A percentile compares a stretch with the other conserved stretches of the same genome.
Conservation (phyloP, 2,329 filamentous ascomycete genomes). For the Xylariaceae sp. region DNA sequence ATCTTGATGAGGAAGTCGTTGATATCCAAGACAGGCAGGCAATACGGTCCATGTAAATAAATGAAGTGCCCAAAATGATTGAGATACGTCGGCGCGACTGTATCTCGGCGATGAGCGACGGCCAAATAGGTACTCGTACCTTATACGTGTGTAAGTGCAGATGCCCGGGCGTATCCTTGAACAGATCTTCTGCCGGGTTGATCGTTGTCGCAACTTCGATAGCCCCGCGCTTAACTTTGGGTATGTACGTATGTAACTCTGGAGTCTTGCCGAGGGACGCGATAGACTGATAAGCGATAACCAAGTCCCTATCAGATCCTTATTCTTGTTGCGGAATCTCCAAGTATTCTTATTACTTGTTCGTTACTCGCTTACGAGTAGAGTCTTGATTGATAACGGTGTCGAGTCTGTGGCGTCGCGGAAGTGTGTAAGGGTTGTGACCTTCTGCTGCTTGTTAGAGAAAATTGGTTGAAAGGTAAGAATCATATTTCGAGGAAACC, state of each 20-base stretch:
- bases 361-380: too few relatives aligned
- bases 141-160: too few relatives aligned
- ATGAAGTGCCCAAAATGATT: neutral
- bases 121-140: neutral
- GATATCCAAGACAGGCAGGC: constrained; percentile 23
- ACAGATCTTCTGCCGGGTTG: constrained; percentile 24
- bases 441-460: neutral
- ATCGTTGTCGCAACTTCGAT: constrained; percentile 5
- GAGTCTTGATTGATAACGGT: too few relatives aligned
- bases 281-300: neutral
- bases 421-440: neutral
- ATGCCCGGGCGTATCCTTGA: constrained; percentile 14
- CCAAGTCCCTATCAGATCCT: neutral
- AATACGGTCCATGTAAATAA: constrained; percentile 28
- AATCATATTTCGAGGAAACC: neutral
- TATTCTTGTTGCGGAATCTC: neutral
- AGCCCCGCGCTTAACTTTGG: neutral
- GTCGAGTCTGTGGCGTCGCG: neutral
- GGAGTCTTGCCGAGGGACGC: neutral
- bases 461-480: neutral
- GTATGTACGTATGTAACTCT: too few relatives aligned
- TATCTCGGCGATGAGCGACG: neutral
- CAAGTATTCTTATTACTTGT: neutral
- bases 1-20: constrained; percentile 18
- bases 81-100: constrained; percentile 1